Evolutionary conservation across 108 stramenopile genomes (phyloP), one percentile per base, ranked within the genome.

Genomic region (Asterionellopsis glacialis): DNA sequence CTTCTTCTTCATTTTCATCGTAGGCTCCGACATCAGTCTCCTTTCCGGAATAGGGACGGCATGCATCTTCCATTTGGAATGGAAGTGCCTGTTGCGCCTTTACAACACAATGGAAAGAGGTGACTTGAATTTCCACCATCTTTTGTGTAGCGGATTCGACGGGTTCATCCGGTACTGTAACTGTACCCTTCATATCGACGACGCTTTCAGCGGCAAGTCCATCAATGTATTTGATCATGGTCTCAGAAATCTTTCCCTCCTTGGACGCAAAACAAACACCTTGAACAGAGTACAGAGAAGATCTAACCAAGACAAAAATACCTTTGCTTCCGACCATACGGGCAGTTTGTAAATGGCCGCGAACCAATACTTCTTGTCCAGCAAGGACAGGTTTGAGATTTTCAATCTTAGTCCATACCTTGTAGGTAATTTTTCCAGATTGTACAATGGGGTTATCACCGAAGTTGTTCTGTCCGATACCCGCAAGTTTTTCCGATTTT

Each of bases 21-120:
- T 87, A 88, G 23, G 81, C 87, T 25, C 88, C 92, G 15, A 93
- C 92, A 61, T 91, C 94, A 11, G 80, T 67, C 63, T 90, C 91
- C 63, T 76, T 73, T 52, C 74, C 84, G 7, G 65, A 67, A 60
- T 94, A 96, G 33, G 96, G 96, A 52, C 96, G 88, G 49, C 89
- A 90, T 2, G 98, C 98, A 78, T 99, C 98, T 43, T 94, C 98
- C 84, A 99, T 95, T 59, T 88, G 88, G 63, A 99, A 96, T 14
- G 99, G 98, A 64, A 98, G 79, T 12, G 87, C 69, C 25, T 73
- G 68, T 22, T 85, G 80, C 14, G 97, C 83, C 51, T 93, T 90
- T 69, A 79, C 74, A 14, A 99, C 89, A 55, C 92, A 93, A 64
- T 93, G 78, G 65, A 97, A 90, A 42, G 70, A 64, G 7, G 73